Evolutionary conservation across 1,284 basidiomycete species (phyloP).

Genomic region (Cryptococcus amylolentus): DNA sequence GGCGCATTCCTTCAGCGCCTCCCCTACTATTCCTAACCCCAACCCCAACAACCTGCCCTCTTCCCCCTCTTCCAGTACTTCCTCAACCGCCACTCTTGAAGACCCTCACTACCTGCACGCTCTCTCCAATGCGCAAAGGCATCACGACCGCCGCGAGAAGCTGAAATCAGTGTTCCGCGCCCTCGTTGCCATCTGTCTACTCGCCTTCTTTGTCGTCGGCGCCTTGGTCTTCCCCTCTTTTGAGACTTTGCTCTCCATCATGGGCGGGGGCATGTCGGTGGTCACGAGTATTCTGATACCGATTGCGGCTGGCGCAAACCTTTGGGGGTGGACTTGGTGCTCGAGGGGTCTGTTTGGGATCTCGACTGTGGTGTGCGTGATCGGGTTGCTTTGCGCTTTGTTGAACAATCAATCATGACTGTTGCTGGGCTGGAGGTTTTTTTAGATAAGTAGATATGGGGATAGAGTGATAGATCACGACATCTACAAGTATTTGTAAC

Average conservation of each 20-base stretch:
- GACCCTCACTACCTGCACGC: slow-evolving; percentile 2
- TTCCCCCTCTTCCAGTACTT: slow-evolving; percentile 4
- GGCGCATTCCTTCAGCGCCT: neutral
- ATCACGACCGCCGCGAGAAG: slow-evolving; percentile 31
- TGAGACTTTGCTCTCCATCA: slow-evolving; percentile 77
- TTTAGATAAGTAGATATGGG: no score
- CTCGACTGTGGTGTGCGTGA: slow-evolving; percentile 62
- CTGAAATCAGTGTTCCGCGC: slow-evolving; percentile 55
- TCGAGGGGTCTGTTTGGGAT: slow-evolving; percentile 58
- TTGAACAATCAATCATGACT: slow-evolving; percentile 8
- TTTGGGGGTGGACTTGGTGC: slow-evolving; percentile 52
- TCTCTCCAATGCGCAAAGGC: slow-evolving; percentile 56
- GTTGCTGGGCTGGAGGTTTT: neutral
- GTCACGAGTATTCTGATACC: slow-evolving; percentile 76
- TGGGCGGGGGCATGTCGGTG: slow-evolving; percentile 79
- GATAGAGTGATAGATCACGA: no score
- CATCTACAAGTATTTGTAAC: no score
- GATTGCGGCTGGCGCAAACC: slow-evolving; percentile 58
- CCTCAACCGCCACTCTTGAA: slow-evolving; percentile 8
- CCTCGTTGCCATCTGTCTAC: slow-evolving; percentile 61
- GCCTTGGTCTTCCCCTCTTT: slow-evolving; percentile 82
- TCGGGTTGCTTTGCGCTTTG: slow-evolving; percentile 67
- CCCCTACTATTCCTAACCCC: slow-evolving; percentile 22
- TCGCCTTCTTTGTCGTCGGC: slow-evolving; percentile 61
- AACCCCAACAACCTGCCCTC: slow-evolving; percentile 11